Evolutionary conservation across 2,329 filamentous ascomycete genomes (phyloP), one percentile per base, ranked within the genome.

Genomic region (Beauveria rudraprayagi): DNA sequence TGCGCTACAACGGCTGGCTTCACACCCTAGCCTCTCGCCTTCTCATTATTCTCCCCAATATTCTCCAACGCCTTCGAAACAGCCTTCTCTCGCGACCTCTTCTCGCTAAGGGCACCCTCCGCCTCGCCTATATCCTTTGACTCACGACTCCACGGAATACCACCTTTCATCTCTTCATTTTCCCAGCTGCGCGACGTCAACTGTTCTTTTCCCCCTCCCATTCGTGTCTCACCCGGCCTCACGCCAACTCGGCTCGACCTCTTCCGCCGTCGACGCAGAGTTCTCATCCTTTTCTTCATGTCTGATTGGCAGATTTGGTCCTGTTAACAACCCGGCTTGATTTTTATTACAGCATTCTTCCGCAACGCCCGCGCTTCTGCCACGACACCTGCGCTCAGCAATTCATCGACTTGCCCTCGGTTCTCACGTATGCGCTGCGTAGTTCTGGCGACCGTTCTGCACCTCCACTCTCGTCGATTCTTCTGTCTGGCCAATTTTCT

Each of bases 181-280:
- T 26, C 11, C 17, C 10, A 5, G 52, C 17, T 44, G 16, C 52
- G 53, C 53, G 26, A 56, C 40, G 19, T n/a, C 55, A n/a, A 57
- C 55, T 48, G 26, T 8, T 10, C 43, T 28, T n/a, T 44, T 24
- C 28, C 50, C 58, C 48, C 24, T 41, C 16, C 41, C 46, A 22
- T 24, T 26, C 56, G 30, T 60, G 58, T 60, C 58, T 60, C 58
- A 60, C 48, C 50, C 46, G 44, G 56, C 46, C 56, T 58, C 56
- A 46, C 48, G 50, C 50, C 58, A 60, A 28, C 22, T 37, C 48
- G 41, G 17, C 50, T 60, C 50, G 22, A 46, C 56, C 34, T 37
- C 26, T 53, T 30, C 40, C 58, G 28, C 50, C 41, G 58, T 60
- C 28, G 51, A 24, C 58, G 58, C 58, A 60, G 28, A 48, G 41